Percentiles rank a stretch among this genome's conserved stretches.
phyloP scores from a whole-genome alignment of 1,284 basidiomycete genomes.

The Pholiota adiposa region DNA sequence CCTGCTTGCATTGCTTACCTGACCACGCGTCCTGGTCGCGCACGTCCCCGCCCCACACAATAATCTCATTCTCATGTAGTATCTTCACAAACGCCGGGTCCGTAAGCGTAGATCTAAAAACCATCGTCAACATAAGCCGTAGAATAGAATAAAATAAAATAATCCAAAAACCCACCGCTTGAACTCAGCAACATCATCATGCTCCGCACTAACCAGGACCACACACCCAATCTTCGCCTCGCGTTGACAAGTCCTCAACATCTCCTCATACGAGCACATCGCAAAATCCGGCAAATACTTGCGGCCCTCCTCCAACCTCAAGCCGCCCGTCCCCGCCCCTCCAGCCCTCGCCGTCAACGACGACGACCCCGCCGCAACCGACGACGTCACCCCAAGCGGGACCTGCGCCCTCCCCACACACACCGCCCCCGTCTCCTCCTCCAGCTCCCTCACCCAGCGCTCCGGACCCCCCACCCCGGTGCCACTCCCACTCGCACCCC shows the following conservation, averaged over 20 bases:
- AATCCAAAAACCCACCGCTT: constrained; percentile 58
- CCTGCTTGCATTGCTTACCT: constrained; percentile 67
- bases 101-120: constrained; percentile 78
- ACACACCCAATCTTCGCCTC: constrained; percentile 81
- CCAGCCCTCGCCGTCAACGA: constrained; percentile 35
- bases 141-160: neutral
- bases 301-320: constrained; percentile 35
- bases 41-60: constrained; percentile 85
- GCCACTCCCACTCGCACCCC: neutral
- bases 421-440: constrained; percentile 80
- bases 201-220: constrained; percentile 87
- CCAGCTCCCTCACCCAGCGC: constrained; percentile 75
- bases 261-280: constrained; percentile 83
- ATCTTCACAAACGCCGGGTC: constrained; percentile 70
- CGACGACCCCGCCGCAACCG: constrained; percentile 44
- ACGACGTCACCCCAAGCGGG: constrained; percentile 28
- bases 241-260: constrained; percentile 70
- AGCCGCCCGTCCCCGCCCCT: constrained; percentile 16
- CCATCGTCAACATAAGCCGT: neutral
- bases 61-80: constrained; percentile 70
- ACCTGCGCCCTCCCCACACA: constrained; percentile 47
- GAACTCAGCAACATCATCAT: constrained; percentile 88
- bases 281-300: constrained; percentile 80
- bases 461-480: constrained; percentile 53
- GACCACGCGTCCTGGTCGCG: constrained; percentile 83